A percentile compares a stretch with the other conserved stretches of the same genome.
phyloP scores from a whole-genome alignment of 768 basidiomycete species.

The Boletus eberwhitei region DNA sequence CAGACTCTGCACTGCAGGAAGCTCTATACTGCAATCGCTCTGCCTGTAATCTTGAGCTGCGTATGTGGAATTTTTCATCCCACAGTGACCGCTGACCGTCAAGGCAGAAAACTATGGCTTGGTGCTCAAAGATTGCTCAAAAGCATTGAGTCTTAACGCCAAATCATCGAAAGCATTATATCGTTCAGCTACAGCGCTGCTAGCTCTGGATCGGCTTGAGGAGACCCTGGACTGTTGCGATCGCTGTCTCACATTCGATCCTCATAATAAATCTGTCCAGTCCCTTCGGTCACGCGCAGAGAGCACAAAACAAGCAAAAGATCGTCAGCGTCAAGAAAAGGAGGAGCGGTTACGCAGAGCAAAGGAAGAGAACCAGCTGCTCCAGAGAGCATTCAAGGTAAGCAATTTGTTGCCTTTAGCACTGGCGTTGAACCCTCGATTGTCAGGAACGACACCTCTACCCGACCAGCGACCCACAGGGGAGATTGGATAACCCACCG shows the following conservation, averaged over 20 bases:
- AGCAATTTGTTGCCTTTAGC: slow-evolving; percentile 19
- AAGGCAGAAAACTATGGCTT: slow-evolving; percentile 80
- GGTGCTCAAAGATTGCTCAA: slow-evolving; percentile 82
- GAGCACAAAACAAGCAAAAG: slow-evolving; percentile 47
- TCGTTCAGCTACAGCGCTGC: slow-evolving; percentile 75
- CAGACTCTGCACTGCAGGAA: slow-evolving; percentile 53
- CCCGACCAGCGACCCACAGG: slow-evolving; percentile 47
- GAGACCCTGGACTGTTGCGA: slow-evolving; percentile 84
- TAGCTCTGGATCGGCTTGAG: slow-evolving; percentile 67
- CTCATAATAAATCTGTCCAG: slow-evolving; percentile 52
- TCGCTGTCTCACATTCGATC: slow-evolving; percentile 60
- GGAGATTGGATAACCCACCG: slow-evolving; percentile 49
- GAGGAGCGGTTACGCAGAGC: slow-evolving; percentile 48
- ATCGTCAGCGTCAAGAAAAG: slow-evolving; percentile 48
- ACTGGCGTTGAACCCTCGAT: slow-evolving; percentile 4
- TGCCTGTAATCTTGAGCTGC: slow-evolving; percentile 86
- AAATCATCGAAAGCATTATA: slow-evolving; percentile 81
- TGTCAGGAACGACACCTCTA: slow-evolving; percentile 73
- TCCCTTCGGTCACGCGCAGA: slow-evolving; percentile 45
- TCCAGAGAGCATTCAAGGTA: slow-evolving; percentile 67
- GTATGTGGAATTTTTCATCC: slow-evolving; percentile 41
- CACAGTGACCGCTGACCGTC: neutral
- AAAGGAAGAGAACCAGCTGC: slow-evolving; percentile 47
- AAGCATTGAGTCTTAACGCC: slow-evolving; percentile 58
- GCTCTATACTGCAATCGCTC: slow-evolving; percentile 86